A percentile compares a stretch with the other conserved stretches of the same genome.
These are phyloP conservation scores for Metroxylon sagu DNA, from an alignment of 176 grass and related monocot genomes.

Conservation along the genomic window DNA sequence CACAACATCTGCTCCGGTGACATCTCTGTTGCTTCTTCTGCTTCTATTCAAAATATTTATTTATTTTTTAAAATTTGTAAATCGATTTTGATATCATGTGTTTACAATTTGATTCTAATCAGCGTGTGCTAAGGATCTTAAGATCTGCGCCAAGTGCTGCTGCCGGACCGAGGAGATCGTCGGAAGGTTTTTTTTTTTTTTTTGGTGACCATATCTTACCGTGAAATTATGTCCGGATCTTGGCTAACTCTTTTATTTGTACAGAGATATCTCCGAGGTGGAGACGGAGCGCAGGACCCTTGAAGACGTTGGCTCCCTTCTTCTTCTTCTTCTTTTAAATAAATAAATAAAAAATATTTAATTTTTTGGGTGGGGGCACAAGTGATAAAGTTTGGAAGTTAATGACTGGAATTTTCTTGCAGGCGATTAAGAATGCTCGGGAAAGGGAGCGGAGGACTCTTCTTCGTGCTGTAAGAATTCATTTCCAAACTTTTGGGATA, in stretches of 20 bases:
- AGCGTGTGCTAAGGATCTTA: slow-evolving; percentile 80
- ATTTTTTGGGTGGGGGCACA: slow-evolving; percentile 2
- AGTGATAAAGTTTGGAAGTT: neutral
- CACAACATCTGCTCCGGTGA: slow-evolving; percentile 78
- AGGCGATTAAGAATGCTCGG: slow-evolving; percentile 80
- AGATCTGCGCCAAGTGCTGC: slow-evolving; percentile 79
- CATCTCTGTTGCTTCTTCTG: neutral
- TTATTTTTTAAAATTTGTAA: too few relatives aligned
- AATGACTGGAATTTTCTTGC: slow-evolving; percentile 13
- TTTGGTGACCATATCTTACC: neutral
- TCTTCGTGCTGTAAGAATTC: slow-evolving; percentile 64
- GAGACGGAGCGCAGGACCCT: slow-evolving; percentile 39
- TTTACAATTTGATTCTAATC: slow-evolving; percentile 9
- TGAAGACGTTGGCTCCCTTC: slow-evolving; percentile 40
- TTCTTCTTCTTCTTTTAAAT: neutral
- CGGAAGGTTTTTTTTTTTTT: slow-evolving; percentile 49
- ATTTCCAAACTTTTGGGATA: too few relatives aligned
- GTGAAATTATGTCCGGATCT: too few relatives aligned
- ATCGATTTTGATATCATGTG: neutral
- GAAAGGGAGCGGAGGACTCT: slow-evolving; percentile 79
- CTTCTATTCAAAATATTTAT: neutral
- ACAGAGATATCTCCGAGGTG: slow-evolving; percentile 32
- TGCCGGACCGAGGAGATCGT: slow-evolving; percentile 36
- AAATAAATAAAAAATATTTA: too few relatives aligned
- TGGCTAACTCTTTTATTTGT: slow-evolving; percentile 3